Base-by-base conservation (phyloP, 768 basidiomycete genomes). In the Clavaria fumosa region DNA sequence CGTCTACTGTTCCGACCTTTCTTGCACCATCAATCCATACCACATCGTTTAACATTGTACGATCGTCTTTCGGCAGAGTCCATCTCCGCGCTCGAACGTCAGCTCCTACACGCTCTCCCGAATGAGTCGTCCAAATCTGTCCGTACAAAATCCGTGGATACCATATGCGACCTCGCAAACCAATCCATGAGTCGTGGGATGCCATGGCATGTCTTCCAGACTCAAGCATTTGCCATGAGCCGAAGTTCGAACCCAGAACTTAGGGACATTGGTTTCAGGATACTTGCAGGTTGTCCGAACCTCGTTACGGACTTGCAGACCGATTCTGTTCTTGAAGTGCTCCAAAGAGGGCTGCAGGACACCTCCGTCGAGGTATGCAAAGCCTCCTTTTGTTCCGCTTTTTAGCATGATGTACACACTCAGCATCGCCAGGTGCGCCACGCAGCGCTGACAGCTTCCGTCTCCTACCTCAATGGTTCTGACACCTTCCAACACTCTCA, bases 201-300 rank as follows among this genome's bases (percentile, higher is more conserved):
- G 6, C 82, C 81, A 2, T 88, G 83, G 83, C 81, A 83, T 49
- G 77, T 76, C 2, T 60, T 86, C 1, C 83, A 85, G 49, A 70
- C 69, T 0, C 78, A 77, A 38, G 64, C 67, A 0, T 85, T 85
- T 47, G 62, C 56, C 32, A 80, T 83, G 78, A 64, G 69, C 0
- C 66, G 69, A 39, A 55, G 49, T 5, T 2, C 47, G 31, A 43
- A 42, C 34, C 24, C 34, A 28, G 32, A 43, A n/a, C 50, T 69
- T 44, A 58, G 73, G 18, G 74, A 78, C 47, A 71, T 65, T 44
- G 79, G 82, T 2, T 86, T 68, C 50, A 58, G 74, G 23, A 68
- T 85, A 1, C 81, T 84, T 50, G 68, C 79, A 0, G 77, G 76
- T 3, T 76, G 75, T 39, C 76, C 80, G 3, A 80, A 80, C 50